Evolutionary conservation across 495 filamentous ascomycete species (phyloP), one percentile per base, ranked within the genome.

Genomic region (Aspergillus biplanus): DNA sequence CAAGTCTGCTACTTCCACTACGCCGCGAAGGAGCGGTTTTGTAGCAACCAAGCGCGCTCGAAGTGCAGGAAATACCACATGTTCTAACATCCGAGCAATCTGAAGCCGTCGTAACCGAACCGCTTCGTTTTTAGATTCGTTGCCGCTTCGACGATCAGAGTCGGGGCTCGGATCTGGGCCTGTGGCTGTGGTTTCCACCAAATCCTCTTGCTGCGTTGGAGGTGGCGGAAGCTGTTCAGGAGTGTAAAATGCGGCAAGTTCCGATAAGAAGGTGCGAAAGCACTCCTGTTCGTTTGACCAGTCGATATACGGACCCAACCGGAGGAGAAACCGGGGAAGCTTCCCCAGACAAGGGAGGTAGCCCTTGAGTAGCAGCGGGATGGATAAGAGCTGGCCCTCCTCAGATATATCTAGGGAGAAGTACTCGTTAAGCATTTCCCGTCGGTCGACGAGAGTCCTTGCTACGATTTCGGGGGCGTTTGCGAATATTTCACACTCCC

Each of bases 341-440:
- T 97, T 98, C 13, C 87, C 90, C 11, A 98, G 75, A 16, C 86
- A 85, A 0, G 96, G 96, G 42, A 86, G 87, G 71, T 98, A 99
- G 4, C 92, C 92, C 75, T 92, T 97, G 44, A 96, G 73, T 21
- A 99, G 77, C 4, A 99, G 80, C 0, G 96, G 96, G 52, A 99
- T 87, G 56, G 85, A 85, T 13, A 86, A 75, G 9, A 99, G 78
- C 58, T 95, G 85, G 16, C 93, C 96, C 0, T 89, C 81, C 11
- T 84, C 85, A 5, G 89, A 90, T 50, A 99, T 87, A 57, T 96
- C 86, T 52, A 99, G 72, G 13, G 88, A 85, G 78, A 99, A 97
- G 75, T 99, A 99, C 72, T 97, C 94, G 31, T 85, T 76, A 3
- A 99, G 84, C 92, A 99, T 96, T 62, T 92, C 88, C 16, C 91